Base-by-base conservation (phyloP, 148 eudicot species). In the Amaranthus cruentus region DNA sequence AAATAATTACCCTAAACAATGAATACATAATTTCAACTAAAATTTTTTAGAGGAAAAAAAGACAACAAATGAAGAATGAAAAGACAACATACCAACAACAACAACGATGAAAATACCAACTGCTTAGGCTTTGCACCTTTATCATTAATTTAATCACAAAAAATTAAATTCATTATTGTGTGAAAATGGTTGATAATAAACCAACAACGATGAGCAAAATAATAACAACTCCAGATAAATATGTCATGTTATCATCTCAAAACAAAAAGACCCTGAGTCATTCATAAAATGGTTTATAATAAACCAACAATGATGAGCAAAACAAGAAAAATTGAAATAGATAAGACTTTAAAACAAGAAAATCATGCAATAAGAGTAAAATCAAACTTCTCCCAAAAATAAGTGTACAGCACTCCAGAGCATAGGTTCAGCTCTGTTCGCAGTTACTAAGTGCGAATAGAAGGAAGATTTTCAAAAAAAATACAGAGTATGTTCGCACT, bases 91-190 rank as follows among this genome's bases (percentile, higher is more conserved):
- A 95, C 98, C 98, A 83, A 58, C 98, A 18, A 18, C 18, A 18
- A 18, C 18, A 18, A 18, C 18, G 18, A 18, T 18, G 18, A 18
- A 18, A 18, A 18, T 18, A 18, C 98, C 74, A 95, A 74, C 11
- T 87, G 88, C 85, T 88, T 91, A 7, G 98, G 98, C 83, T 91
- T 97, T 53, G 97, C 85, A 72, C 98, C 98, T 87, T 97, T 95
- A 59, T 13, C 78, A 56, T 44, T 18, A 60, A 71, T 4, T 70
- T 21, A 53, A 73, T 62, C 9, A 6, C 44, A 15, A 10, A 58
- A 11, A 6, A 59, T 11, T 21, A 59, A 59, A 18, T 59, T 7
- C 3, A 54, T 54, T 54, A 5, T 3, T 14, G 15, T 57, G 18
- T 13, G 1, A 14, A 18, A 18, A 18, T 18, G 18, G 4, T 14